Percentiles rank a stretch among this genome's conserved stretches.
Conservation (phyloP, 495 filamentous ascomycete genomes). For the Penicillium crystallinum region DNA sequence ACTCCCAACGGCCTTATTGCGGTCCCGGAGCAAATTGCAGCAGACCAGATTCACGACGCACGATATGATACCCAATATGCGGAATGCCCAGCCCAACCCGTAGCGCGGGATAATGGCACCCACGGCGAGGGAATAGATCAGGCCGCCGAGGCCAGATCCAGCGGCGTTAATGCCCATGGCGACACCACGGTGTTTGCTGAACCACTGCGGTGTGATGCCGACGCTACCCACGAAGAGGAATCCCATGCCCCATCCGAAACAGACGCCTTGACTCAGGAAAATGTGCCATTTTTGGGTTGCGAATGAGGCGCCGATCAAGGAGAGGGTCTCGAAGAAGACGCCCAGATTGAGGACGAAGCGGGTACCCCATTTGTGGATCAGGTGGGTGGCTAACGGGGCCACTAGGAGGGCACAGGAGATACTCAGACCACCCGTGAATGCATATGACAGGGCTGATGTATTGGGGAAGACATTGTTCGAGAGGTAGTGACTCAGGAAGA, state of each 20-base stretch:
- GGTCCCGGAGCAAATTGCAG: slow-evolving; percentile 59
- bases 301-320: slow-evolving; percentile 63
- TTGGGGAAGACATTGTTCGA: slow-evolving; percentile 53
- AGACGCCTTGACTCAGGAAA: slow-evolving; percentile 69
- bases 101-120: slow-evolving; percentile 54
- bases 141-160: slow-evolving; percentile 71
- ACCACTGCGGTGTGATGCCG: slow-evolving; percentile 75
- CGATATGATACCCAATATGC: slow-evolving; percentile 63
- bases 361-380: slow-evolving; percentile 50
- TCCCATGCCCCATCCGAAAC: slow-evolving; percentile 71
- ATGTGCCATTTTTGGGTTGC: slow-evolving; percentile 66
- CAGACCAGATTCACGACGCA: slow-evolving; percentile 60
- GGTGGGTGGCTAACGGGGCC: slow-evolving; percentile 58
- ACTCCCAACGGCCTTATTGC: slow-evolving; percentile 64
- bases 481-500: slow-evolving; percentile 70
- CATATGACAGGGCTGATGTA: slow-evolving; percentile 56
- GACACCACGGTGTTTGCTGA: slow-evolving; percentile 60
- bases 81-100: slow-evolving; percentile 66
- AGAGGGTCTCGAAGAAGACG: slow-evolving; percentile 52
- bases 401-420: slow-evolving; percentile 60
- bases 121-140: slow-evolving; percentile 52
- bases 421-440: slow-evolving; percentile 69
- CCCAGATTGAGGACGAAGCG: slow-evolving; percentile 56
- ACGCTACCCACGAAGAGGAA: slow-evolving; percentile 70
- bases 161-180: slow-evolving; percentile 69